Evolutionary conservation across 2,329 filamentous ascomycete species (phyloP).

Genomic region (Boeremia exigua): DNA sequence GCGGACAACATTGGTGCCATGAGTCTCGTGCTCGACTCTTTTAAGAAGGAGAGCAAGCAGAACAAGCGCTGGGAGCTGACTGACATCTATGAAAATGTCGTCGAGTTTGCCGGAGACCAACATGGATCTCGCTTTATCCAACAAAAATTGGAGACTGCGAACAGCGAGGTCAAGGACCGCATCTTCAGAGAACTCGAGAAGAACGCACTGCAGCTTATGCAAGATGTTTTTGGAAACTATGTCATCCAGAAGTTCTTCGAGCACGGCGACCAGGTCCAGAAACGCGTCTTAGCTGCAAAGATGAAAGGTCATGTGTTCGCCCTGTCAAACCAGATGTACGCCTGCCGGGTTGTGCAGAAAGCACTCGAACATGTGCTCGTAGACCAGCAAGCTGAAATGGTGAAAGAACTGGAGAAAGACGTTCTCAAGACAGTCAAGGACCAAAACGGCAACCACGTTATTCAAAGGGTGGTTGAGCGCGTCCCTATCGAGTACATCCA

Average conservation of each 20-base stretch:
- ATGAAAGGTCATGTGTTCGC: constrained; percentile 86
- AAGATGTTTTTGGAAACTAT: constrained; percentile 96
- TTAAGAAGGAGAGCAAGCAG: constrained; percentile 74
- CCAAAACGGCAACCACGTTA: constrained; percentile 93
- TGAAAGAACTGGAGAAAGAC: constrained; percentile 79
- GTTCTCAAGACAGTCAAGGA: constrained; percentile 81
- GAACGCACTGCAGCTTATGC: constrained; percentile 89
- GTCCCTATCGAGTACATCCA: constrained; percentile 79
- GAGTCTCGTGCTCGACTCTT: constrained; percentile 79
- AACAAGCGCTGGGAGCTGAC: constrained; percentile 81
- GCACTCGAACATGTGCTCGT: constrained; percentile 88
- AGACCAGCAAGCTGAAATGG: constrained; percentile 86
- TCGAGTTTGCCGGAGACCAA: constrained; percentile 95
- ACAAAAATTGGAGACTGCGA: constrained; percentile 86
- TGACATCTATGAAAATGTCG: constrained; percentile 85
- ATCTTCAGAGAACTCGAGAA: constrained; percentile 86
- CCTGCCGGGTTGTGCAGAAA: constrained; percentile 95
- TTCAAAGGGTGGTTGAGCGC: constrained; percentile 89
- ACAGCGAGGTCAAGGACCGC: constrained; percentile 92
- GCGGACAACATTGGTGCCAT: constrained; percentile 62
- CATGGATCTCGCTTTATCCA: constrained; percentile 96
- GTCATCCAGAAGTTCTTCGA: constrained; percentile 98
- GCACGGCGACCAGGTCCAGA: constrained; percentile 92
- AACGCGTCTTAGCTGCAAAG: constrained; percentile 80
- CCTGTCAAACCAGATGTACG: constrained; percentile 87